Evolutionary conservation across 2,329 filamentous ascomycete genomes (phyloP).

Genomic region (Teratosphaeriaceae sp.): DNA sequence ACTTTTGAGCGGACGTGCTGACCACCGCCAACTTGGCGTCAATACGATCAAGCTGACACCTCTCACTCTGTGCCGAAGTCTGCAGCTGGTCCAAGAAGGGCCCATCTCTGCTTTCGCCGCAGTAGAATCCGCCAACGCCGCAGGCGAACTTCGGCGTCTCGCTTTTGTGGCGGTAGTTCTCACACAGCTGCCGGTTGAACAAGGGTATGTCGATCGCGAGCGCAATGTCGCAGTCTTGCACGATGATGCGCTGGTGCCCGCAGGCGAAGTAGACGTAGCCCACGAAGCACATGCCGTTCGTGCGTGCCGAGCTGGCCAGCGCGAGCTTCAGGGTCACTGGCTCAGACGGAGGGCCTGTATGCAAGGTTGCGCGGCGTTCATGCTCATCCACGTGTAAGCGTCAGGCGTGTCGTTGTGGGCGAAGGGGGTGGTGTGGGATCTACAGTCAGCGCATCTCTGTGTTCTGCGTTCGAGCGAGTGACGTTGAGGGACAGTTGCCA

Average conservation of each 20-base stretch:
- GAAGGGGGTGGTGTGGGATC: too few species aligned
- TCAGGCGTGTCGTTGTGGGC: too few species aligned
- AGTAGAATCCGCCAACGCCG: constrained; percentile 12
- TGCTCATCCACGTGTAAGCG: too few species aligned
- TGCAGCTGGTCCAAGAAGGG: constrained; percentile 8
- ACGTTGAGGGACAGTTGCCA: too few species aligned
- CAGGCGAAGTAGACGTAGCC: constrained; percentile 17
- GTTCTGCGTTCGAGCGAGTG: too few species aligned
- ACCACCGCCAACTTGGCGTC: not conserved
- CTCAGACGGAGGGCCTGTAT: too few species aligned
- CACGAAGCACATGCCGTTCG: constrained; percentile 21
- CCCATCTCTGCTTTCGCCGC: constrained; percentile 8
- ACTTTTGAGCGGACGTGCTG: too few species aligned
- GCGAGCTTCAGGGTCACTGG: too few species aligned
- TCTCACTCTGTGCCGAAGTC: not conserved
- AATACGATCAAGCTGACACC: not conserved
- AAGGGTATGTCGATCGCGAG: constrained; percentile 4
- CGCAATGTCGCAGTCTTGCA: constrained; percentile 7
- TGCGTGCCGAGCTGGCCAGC: not conserved
- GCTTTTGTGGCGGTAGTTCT: constrained; percentile 5
- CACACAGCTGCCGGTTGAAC: constrained; percentile 10
- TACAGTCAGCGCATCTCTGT: too few species aligned
- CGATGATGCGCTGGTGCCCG: constrained; percentile 14
- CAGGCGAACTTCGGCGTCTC: constrained; percentile 1
- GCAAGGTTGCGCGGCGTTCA: too few species aligned